Evolutionary conservation across 2,329 filamentous ascomycete genomes (phyloP), one percentile per base, ranked within the genome.

Genomic region (Pyrenochaeta sp.): DNA sequence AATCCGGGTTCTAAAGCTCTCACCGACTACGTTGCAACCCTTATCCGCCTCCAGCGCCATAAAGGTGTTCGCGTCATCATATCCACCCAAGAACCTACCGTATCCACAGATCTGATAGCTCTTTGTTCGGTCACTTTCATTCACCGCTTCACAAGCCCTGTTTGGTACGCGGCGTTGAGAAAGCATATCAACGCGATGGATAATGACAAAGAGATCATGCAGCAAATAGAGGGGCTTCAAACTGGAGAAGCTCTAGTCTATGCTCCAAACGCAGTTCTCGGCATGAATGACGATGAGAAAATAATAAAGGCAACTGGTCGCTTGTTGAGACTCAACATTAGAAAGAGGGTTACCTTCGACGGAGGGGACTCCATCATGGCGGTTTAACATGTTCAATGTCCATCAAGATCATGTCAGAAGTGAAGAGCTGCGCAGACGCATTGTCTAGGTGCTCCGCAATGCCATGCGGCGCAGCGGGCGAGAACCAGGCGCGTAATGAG

Each of bases 41-140:
- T 84, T 0, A 88, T 94, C 59, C 83, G 90, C 0, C 79, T 88
- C 15, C 90, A 94, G 71, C 85, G 90, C 0, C 90, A 94, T 66
- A 74, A 87, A 0, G 90, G 82, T 0, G 81, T 83, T 0, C 82
- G 90, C 0, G 79, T 92, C 4, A 69, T 94, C 36, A 87, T 94
- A 29, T 87, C 89, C 0, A 94, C 90, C 0, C 90, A 95, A 67
- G 90, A 94, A 64, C 90, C 90, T 0, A 91, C 88, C 0, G 81
- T 93, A 3, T 88, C 87, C 0, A 85, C 86, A 0, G 81, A 82
- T 14, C 80, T 95, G 0, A 80, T 94, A 0, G 89, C 91, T 47
- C 78, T 94, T 0, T 92, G 87, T 70, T 87, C 85, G 1, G 77
- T 90, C n/a, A 89, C 86, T 0, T 80, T 92, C 14, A 85, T 92